Evolutionary conservation across 2,329 filamentous ascomycete genomes (phyloP).

Genomic region (Xylariaceae sp.): DNA sequence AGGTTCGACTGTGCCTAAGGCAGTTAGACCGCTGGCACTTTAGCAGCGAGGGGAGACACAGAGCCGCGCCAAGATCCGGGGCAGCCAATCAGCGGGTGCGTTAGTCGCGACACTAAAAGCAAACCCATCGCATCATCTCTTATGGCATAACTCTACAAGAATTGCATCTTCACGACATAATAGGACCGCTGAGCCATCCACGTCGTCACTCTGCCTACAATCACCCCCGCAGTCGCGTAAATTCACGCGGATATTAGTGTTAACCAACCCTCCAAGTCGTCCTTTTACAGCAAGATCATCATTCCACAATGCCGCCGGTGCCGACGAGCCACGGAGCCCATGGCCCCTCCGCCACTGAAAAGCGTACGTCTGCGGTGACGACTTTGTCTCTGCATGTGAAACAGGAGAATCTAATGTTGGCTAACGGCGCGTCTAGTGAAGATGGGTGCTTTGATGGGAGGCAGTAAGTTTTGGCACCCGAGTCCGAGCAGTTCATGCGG

Average conservation of each 20-base stretch:
- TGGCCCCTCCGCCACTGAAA: constrained; percentile 65
- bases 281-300: constrained; percentile 1
- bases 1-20: background rate
- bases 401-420: constrained; percentile 11
- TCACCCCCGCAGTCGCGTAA: background rate
- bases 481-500: background rate
- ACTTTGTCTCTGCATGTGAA: background rate
- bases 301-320: constrained; percentile 47
- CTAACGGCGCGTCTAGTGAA: constrained; percentile 60
- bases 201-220: background rate
- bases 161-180: background rate
- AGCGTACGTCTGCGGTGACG: constrained; percentile 45
- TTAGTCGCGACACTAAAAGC: constrained; percentile 3
- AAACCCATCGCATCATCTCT: constrained; percentile 10
- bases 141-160: background rate
- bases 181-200: background rate
- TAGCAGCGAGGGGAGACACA: background rate
- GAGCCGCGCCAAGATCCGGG: constrained; percentile 21
- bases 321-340: constrained; percentile 46
- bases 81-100: constrained; percentile 7
- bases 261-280: background rate
- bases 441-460: constrained; percentile 98
- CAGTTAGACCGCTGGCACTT: background rate
- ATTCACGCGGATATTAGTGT: background rate
- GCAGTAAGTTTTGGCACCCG: constrained; percentile 60